Evolutionary conservation across 768 basidiomycete species (phyloP).

Genomic region (Suillus americanus): DNA sequence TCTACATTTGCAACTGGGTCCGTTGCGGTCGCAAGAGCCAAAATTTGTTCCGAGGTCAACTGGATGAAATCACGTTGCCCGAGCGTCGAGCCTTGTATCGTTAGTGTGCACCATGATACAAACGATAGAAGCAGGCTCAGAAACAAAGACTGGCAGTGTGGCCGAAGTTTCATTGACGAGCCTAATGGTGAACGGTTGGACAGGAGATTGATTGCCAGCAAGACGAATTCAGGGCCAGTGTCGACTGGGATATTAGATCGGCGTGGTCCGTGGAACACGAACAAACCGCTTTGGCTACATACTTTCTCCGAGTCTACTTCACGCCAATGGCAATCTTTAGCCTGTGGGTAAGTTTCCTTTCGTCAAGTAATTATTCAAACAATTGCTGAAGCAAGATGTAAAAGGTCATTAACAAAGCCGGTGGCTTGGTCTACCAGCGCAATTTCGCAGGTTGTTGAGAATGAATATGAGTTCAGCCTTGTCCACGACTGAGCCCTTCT

Average conservation of each 20-base stretch:
- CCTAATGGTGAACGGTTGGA: neutral
- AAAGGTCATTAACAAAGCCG: constrained; percentile 97
- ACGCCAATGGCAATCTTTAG: constrained; percentile 70
- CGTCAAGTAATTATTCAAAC: neutral
- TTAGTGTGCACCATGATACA: constrained; percentile 23
- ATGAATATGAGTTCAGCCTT: neutral
- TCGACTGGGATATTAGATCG: neutral
- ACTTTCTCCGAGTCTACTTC: neutral
- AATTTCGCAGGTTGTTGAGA: constrained; percentile 75
- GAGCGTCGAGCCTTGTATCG: constrained; percentile 31
- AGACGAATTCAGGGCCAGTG: neutral
- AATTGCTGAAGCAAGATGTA: constrained; percentile 11
- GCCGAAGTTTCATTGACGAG: constrained; percentile 6
- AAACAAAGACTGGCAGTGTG: neutral
- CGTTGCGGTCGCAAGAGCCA: constrained; percentile 47
- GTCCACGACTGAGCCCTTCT: constrained; percentile 2
- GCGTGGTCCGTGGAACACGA: neutral
- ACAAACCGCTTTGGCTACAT: neutral
- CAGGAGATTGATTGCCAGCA: neutral
- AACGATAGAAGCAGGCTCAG: constrained; percentile 11
- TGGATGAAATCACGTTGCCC: constrained; percentile 37
- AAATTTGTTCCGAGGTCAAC: constrained; percentile 53
- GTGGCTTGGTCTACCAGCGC: constrained; percentile 91
- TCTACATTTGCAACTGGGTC: constrained; percentile 74
- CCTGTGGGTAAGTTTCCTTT: constrained; percentile 63